Conservation (phyloP, 139 green algal species). For the Tetraselmis striata region DNA sequence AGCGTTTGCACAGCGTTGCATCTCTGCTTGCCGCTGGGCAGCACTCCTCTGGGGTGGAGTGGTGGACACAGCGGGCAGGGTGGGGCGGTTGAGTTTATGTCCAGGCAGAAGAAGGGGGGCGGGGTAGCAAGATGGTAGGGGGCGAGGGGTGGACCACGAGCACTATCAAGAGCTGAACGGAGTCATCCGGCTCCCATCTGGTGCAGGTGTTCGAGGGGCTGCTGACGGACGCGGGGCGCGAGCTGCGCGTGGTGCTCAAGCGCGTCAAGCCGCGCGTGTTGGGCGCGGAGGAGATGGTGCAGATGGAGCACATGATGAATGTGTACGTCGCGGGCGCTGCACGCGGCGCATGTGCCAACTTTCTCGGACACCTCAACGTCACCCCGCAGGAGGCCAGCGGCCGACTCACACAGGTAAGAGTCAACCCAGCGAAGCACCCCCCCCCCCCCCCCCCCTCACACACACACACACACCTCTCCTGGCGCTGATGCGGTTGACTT, state of each 20-base stretch:
- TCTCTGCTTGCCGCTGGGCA: neutral
- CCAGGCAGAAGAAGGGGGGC: too few relatives aligned
- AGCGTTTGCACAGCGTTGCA: too few relatives aligned
- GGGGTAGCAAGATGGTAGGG: too few relatives aligned
- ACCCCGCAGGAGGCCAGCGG: constrained; percentile 28
- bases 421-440: too few relatives aligned
- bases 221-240: neutral
- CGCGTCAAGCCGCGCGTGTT: constrained; percentile 56
- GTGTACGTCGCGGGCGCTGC: constrained; percentile 60
- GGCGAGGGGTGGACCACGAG: too few relatives aligned
- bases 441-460: too few relatives aligned
- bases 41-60: neutral
- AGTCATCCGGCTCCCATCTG: too few relatives aligned
- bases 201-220: neutral
- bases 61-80: too few relatives aligned
- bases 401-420: constrained; percentile 41
- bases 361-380: constrained; percentile 70
- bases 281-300: constrained; percentile 61
- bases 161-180: too few relatives aligned
- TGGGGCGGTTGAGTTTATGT: too few relatives aligned
- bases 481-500: too few relatives aligned
- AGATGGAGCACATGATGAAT: constrained; percentile 81
- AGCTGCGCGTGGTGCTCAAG: constrained; percentile 62
- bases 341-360: constrained; percentile 52
- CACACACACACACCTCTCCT: too few relatives aligned